Evolutionary conservation across 2,329 filamentous ascomycete genomes (phyloP).

Genomic region (Fusarium redolens): DNA sequence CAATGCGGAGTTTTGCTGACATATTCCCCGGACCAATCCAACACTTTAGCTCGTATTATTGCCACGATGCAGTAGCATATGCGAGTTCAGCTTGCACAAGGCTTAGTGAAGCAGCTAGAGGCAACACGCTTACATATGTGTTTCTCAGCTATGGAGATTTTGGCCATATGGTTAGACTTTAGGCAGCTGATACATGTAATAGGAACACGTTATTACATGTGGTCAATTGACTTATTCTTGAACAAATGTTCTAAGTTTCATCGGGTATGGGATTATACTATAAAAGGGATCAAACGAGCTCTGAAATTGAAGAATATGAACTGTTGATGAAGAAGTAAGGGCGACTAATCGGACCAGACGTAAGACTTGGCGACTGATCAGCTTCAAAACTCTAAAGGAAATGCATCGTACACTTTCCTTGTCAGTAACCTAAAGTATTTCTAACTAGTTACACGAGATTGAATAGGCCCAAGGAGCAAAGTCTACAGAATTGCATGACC

Average conservation of each 20-base stretch:
- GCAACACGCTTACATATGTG: not conserved
- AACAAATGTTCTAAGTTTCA: fast-evolving
- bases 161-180: not conserved
- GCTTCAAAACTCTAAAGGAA: no score
- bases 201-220: not conserved
- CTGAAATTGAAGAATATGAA: fast-evolving
- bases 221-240: no score
- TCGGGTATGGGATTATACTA: fast-evolving
- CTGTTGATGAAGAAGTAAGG: fast-evolving
- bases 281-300: not conserved
- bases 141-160: not conserved
- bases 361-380: no score
- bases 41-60: not conserved
- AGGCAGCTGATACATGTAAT: no score
- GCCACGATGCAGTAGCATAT: fast-evolving
- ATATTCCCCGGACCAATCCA: not conserved
- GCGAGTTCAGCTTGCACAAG: fast-evolving
- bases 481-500: not conserved
- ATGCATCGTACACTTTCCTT: not conserved
- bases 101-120: not conserved
- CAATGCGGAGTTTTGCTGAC: not conserved
- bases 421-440: fast-evolving
- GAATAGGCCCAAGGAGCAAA: not conserved
- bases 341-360: no score
- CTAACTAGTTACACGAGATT: not conserved